These are phyloP conservation scores for Penicillium expansum DNA, from an alignment of 2,329 filamentous ascomycete species.

Conservation along the genomic window DNA sequence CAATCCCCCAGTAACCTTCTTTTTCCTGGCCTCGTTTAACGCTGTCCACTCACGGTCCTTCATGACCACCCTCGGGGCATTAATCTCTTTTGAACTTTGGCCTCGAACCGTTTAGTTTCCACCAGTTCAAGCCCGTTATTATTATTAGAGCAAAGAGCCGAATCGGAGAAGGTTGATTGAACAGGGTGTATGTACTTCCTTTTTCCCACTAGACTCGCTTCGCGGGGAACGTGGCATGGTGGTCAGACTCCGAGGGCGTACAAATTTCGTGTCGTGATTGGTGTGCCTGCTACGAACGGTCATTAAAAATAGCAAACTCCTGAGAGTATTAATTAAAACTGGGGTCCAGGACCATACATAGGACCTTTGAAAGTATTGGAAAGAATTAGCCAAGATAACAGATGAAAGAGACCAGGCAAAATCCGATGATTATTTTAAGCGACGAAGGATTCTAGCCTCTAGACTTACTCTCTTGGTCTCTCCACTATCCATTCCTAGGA, in stretches of 20 bases:
- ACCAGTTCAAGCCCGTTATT: background rate
- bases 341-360: background rate
- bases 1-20: constrained; percentile 8
- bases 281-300: constrained; percentile 5
- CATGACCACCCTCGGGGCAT: background rate
- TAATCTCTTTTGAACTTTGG: background rate
- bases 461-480: background rate
- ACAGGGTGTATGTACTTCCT: background rate
- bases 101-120: background rate
- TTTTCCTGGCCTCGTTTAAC: constrained; percentile 12
- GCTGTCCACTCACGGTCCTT: background rate
- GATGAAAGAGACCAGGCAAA: background rate
- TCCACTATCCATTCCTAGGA: background rate
- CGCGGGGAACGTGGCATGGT: constrained; percentile 3
- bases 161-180: background rate
- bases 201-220: background rate
- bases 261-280: background rate
- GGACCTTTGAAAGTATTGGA: background rate
- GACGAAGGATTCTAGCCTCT: background rate
- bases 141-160: background rate
- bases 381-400: background rate
- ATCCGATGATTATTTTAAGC: constrained; percentile 1
- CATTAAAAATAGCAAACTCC: constrained; percentile 7
- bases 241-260: background rate
- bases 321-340: background rate